Conservation (phyloP, 192 early-diverging fungal genomes). For the Gigaspora rosea region DNA sequence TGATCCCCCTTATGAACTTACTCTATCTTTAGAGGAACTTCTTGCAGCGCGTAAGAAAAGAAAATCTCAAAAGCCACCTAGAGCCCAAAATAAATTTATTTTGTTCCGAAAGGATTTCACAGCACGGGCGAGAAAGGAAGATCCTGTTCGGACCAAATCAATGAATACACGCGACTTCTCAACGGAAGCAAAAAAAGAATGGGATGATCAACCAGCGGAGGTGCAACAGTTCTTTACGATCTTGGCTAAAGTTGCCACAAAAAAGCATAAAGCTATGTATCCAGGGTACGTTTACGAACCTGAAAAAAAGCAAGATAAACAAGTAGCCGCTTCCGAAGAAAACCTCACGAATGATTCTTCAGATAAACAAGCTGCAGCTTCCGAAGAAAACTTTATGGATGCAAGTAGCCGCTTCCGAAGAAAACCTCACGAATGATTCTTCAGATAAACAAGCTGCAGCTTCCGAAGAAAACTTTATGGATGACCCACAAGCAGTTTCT, state of each 20-base stretch:
- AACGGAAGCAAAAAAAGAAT: background rate
- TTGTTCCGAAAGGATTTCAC: background rate
- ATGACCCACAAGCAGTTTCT: too few relatives aligned
- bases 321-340: too few relatives aligned
- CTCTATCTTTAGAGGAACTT: background rate
- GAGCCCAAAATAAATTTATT: background rate
- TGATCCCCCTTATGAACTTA: background rate
- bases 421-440: too few relatives aligned
- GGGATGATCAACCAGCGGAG: background rate
- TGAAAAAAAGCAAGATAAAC: background rate
- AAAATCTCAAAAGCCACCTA: background rate
- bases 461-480: too few relatives aligned
- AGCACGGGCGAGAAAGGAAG: background rate
- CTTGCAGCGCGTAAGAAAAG: background rate
- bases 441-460: too few relatives aligned
- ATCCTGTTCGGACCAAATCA: background rate
- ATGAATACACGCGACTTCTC: background rate
- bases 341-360: too few relatives aligned
- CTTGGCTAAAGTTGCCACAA: background rate
- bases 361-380: too few relatives aligned
- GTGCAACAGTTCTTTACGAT: background rate
- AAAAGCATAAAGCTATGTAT: background rate
- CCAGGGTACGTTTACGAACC: background rate
- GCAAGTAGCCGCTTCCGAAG: too few relatives aligned
- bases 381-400: too few relatives aligned